These are phyloP conservation scores for Pezicula carpinea DNA, from an alignment of 2,329 filamentous ascomycete species.

Conservation along the genomic window DNA sequence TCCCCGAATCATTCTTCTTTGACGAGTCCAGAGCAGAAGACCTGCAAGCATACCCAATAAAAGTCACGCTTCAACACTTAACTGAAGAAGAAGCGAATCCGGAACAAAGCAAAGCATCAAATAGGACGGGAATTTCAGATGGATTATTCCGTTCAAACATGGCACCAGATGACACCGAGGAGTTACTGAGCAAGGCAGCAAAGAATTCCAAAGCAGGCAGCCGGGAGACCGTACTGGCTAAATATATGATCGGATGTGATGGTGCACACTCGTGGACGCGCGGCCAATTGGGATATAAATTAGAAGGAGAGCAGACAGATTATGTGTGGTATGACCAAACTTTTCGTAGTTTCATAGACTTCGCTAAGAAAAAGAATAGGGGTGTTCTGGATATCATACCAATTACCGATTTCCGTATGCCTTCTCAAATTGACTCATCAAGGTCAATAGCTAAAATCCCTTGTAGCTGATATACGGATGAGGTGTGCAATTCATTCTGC, in stretches of 20 bases:
- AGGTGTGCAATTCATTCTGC: conserved; percentile 55
- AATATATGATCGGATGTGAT: conserved; percentile 63
- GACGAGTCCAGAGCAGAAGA: conserved; percentile 46
- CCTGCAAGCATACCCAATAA: conserved; percentile 53
- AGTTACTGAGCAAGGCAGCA: conserved; percentile 33
- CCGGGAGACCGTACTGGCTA: conserved; percentile 44
- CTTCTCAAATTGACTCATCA: conserved; percentile 8
- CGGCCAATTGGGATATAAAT: conserved; percentile 48
- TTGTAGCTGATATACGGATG: conserved; percentile 47
- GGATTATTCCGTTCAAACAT: conserved; percentile 58
- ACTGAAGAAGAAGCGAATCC: conserved; percentile 54
- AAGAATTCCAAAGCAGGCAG: conserved; percentile 32
- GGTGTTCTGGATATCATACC: conserved; percentile 46
- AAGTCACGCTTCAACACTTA: conserved; percentile 52
- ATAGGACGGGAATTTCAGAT: conserved; percentile 31
- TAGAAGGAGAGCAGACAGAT: conserved; percentile 36
- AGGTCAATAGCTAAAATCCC: conserved; percentile 8
- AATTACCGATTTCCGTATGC: conserved; percentile 48
- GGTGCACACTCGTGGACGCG: conserved; percentile 65
- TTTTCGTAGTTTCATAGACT: not conserved
- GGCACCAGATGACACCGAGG: conserved; percentile 50
- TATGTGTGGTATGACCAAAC: conserved; percentile 30
- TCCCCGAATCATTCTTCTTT: conserved; percentile 51
- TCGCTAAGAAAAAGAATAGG: not conserved
- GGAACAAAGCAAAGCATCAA: conserved; percentile 32